These are phyloP conservation scores for Stephania japonica DNA, from an alignment of 164 flowering plant species.

Conservation along the genomic window DNA sequence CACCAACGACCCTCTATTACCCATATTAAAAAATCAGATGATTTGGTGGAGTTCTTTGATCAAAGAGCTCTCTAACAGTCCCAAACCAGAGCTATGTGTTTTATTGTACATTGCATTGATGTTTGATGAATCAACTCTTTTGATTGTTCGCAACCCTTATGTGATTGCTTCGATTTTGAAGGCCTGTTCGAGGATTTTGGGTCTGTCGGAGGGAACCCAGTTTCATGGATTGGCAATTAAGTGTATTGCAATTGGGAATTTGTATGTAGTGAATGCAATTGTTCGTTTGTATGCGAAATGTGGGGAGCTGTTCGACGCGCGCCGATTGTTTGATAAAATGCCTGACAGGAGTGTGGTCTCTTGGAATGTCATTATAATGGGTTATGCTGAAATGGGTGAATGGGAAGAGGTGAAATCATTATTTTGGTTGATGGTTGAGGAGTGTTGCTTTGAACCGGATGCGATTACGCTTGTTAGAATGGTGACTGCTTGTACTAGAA, in stretches of 20 bases:
- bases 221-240: slow-evolving; percentile 15
- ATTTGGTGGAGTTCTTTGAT: slow-evolving; percentile 14
- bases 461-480: slow-evolving; percentile 16
- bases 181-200: slow-evolving; percentile 19
- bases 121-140: slow-evolving; percentile 7
- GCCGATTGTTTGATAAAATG: slow-evolving; percentile 10
- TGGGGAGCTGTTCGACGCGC: slow-evolving; percentile 18
- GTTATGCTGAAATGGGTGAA: slow-evolving; percentile 15
- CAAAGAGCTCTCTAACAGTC: slow-evolving; percentile 4
- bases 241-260: slow-evolving; percentile 3
- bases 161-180: slow-evolving; percentile 13
- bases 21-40: background rate
- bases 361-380: slow-evolving; percentile 22
- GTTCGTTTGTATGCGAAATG: slow-evolving; percentile 20
- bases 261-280: slow-evolving; percentile 18
- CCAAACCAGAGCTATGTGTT: slow-evolving; percentile 13
- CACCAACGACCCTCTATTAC: slow-evolving; percentile 10
- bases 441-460: slow-evolving; percentile 5
- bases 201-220: slow-evolving; percentile 19
- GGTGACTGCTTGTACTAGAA: slow-evolving; percentile 16
- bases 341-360: slow-evolving; percentile 14
- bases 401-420: slow-evolving; percentile 17
- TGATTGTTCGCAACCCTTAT: background rate
- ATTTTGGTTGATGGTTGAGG: slow-evolving; percentile 17
- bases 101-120: slow-evolving; percentile 5